Evolutionary conservation across 2,329 filamentous ascomycete genomes (phyloP), one percentile per base, ranked within the genome.

Genomic region (Emmonsia crescens): DNA sequence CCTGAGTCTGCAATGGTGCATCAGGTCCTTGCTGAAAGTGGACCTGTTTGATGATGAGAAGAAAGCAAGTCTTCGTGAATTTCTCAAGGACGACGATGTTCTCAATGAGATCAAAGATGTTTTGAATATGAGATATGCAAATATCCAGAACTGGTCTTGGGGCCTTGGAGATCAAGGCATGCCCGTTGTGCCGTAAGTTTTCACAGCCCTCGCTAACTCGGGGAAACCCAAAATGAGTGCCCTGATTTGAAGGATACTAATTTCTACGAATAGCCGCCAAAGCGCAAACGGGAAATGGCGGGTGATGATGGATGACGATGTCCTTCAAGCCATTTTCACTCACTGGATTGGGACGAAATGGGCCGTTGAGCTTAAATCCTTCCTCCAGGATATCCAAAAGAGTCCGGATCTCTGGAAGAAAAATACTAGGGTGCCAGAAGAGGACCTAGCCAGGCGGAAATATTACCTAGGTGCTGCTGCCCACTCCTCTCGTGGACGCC

Each of bases 281-380:
- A 74, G 77, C 42, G 63, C 76, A 29, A 79, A 78, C 59, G 77
- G 77, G 1, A 78, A 77, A 62, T 79, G 77, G 62, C 71, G 76
- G 1, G 76, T 78, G 59, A 77, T 77, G 73, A 76, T 77, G 69
- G 76, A 79, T 61, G 76, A 79, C 60, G 77, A 79, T 57, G 73
- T 79, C 12, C 67, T 79, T 19, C 76, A 79, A 63, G 72, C 75
- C n/a, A 74, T 79, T 14, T 78, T 79, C 61, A 71, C 77, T 16
- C 76, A 79, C 59, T 77, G 74, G 61, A 75, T 79, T 44, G 76
- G 74, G 1, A 69, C 76, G 33, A 64, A 66, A 21, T 69, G 76
- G 62, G 75, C 73, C 59, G 69, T 70, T 10, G 56, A 70, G 1
- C 24, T 71, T 3, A 70, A 69, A 60, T 3, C 0, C 0, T n/a